Percentiles rank a stretch among this genome's conserved stretches.
Evolutionary conservation across 441 rosid genomes (phyloP).

Genomic region (Aleurites moluccanus): DNA sequence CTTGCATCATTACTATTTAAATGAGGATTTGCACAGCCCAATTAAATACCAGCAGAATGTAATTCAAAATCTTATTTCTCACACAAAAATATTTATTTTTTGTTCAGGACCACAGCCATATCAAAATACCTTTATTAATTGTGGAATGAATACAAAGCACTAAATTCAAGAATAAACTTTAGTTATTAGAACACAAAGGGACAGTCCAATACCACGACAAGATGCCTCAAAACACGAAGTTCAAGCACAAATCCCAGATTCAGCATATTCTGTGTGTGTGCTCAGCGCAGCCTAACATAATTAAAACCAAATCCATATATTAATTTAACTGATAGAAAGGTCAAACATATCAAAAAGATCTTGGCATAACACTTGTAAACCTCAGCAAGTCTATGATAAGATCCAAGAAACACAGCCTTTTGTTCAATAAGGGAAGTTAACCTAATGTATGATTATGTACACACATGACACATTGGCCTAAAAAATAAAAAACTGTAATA

Average conservation of each 20-base stretch:
- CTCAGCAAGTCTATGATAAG: neutral
- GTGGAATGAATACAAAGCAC: neutral
- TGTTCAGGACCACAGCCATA: neutral
- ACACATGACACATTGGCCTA: neutral
- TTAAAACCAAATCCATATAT: conserved; percentile 1
- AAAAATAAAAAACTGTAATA: neutral
- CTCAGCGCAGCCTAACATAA: neutral
- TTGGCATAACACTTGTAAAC: neutral
- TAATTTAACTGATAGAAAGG: neutral
- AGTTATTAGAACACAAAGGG: neutral
- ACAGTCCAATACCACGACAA: neutral
- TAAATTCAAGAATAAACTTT: neutral
- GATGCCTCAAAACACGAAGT: neutral
- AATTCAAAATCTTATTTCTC: neutral
- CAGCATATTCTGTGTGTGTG: neutral
- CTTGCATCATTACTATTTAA: neutral
- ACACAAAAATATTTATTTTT: neutral
- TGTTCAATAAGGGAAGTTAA: neutral
- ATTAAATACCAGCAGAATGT: neutral
- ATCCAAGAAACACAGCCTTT: conserved; percentile 3
- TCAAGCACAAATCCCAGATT: neutral
- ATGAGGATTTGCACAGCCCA: neutral
- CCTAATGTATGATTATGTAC: neutral
- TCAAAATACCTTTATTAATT: neutral
- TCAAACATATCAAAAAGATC: neutral